Percentiles rank a stretch among this genome's conserved stretches.
Conservation (phyloP, 179 eudicot species). For the Heliamphora pulchella region DNA sequence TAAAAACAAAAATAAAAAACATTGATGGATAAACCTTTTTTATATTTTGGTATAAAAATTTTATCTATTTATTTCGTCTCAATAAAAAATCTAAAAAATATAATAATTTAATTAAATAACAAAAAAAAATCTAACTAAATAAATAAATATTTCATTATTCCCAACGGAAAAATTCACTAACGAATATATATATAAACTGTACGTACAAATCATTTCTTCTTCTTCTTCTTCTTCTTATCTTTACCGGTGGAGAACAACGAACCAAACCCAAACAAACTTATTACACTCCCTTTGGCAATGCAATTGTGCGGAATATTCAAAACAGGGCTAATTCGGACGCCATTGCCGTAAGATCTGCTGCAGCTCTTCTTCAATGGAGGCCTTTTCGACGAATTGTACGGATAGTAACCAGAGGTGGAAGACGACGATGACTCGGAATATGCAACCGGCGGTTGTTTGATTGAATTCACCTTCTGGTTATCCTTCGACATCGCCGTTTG, state of each 20-base stretch:
- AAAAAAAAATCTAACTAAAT: too few relatives aligned
- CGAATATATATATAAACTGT: neutral
- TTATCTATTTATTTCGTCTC: too few relatives aligned
- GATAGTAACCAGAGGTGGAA: conserved; percentile 9
- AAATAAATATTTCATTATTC: neutral
- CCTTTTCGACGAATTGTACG: conserved; percentile 26
- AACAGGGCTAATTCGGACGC: conserved; percentile 49
- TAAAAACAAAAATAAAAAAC: too few relatives aligned
- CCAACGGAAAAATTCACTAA: neutral
- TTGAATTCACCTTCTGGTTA: conserved; percentile 23
- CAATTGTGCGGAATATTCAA: conserved; percentile 58
- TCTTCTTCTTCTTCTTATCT: conserved; percentile 48
- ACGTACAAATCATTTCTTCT: conserved; percentile 22
- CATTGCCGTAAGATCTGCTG: conserved; percentile 30
- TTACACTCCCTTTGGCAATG: conserved; percentile 43
- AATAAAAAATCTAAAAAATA: too few relatives aligned
- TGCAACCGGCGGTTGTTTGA: conserved; percentile 18
- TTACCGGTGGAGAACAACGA: conserved; percentile 64
- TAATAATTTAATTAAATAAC: too few relatives aligned
- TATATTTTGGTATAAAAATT: too few relatives aligned
- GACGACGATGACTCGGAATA: conserved; percentile 19
- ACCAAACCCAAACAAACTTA: conserved; percentile 55
- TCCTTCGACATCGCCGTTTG: conserved; percentile 7
- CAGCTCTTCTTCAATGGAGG: conserved; percentile 30
- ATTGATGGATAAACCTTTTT: too few relatives aligned